These are phyloP conservation scores for Flaveria ramosissima DNA, from an alignment of 129 eudicot species.

Conservation along the genomic window DNA sequence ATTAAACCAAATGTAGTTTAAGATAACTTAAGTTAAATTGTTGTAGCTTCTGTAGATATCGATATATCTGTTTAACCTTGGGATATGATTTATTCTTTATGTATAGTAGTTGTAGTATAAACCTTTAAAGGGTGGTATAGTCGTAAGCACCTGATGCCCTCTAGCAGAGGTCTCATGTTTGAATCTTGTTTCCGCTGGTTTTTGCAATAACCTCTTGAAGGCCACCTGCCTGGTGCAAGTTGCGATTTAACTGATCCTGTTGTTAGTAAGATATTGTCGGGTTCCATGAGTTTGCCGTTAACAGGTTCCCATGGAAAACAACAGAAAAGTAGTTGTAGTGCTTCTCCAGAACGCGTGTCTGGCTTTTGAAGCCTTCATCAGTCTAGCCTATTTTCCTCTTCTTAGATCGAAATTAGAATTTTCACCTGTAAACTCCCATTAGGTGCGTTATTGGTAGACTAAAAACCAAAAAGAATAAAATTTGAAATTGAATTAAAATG, in stretches of 20 bases:
- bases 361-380: slow-evolving; percentile 1
- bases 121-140: no score
- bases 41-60: neutral
- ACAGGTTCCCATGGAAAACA: no score
- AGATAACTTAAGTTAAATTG: neutral
- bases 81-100: neutral
- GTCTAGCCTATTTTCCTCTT: neutral
- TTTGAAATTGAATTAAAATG: neutral
- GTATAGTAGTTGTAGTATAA: neutral
- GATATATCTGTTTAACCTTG: neutral
- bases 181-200: no score
- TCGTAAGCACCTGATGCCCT: neutral
- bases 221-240: no score
- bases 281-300: no score
- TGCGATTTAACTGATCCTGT: no score
- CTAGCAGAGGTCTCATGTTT: no score
- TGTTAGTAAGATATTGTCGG: no score
- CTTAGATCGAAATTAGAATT: neutral
- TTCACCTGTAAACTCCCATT: neutral
- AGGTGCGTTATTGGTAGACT: neutral
- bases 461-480: neutral
- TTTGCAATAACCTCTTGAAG: no score
- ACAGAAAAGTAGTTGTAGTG: no score
- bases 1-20: neutral
- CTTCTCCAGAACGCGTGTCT: neutral